Evolutionary conservation across 2,329 filamentous ascomycete genomes (phyloP).

Genomic region (Aspergillus sp.): DNA sequence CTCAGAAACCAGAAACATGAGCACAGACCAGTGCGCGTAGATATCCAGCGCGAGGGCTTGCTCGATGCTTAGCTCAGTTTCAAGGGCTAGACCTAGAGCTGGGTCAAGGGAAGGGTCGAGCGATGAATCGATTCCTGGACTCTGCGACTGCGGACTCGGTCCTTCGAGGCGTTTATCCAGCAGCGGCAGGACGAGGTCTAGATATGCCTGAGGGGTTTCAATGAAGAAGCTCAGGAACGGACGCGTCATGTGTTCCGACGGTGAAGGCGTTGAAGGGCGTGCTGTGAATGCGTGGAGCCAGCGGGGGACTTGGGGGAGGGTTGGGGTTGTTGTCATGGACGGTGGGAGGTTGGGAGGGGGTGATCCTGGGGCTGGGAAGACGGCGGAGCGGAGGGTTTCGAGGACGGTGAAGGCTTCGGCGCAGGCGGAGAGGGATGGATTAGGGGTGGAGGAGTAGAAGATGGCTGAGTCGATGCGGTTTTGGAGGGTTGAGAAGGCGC

Average conservation of each 20-base stretch:
- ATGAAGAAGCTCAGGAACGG: conserved; percentile 1
- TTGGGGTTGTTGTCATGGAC: neutral
- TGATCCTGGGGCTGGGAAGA: neutral
- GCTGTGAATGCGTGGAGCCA: neutral
- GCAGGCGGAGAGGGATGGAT: neutral
- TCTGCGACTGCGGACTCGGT: neutral
- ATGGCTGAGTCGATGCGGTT: neutral
- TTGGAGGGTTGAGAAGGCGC: neutral
- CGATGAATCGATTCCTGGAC: neutral
- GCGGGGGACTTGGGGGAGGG: neutral
- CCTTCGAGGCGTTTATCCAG: neutral
- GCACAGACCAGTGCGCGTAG: conserved; percentile 5
- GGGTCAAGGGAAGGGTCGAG: too few relatives aligned
- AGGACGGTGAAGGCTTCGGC: neutral
- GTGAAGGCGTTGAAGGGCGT: neutral
- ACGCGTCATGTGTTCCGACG: neutral
- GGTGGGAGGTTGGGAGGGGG: neutral
- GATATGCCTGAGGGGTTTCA: neutral
- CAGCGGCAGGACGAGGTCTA: neutral
- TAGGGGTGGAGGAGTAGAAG: neutral
- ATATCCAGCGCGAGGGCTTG: neutral
- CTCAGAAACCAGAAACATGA: neutral
- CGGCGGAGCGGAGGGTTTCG: neutral
- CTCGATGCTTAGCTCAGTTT: neutral
- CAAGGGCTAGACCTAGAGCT: too few relatives aligned